Evolutionary conservation across 2,329 filamentous ascomycete species (phyloP).

Genomic region (Aspergillus phoenicis): DNA sequence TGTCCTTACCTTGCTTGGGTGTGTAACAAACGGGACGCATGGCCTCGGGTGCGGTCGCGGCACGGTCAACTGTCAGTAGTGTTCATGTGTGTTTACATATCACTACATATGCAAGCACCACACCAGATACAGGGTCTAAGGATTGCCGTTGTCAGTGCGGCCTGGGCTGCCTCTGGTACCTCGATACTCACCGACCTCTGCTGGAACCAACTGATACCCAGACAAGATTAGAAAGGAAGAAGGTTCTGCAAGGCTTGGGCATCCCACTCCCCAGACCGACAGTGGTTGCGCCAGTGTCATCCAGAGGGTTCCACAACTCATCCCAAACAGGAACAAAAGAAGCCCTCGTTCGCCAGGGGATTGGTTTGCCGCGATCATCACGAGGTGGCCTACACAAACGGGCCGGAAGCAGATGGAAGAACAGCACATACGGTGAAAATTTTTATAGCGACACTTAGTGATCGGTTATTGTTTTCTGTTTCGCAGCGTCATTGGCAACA

Average conservation of each 20-base stretch:
- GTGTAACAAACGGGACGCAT: slow-evolving; percentile 11
- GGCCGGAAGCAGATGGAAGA: slow-evolving; percentile 15
- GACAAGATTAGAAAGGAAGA: background rate
- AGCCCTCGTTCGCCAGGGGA: slow-evolving; percentile 15
- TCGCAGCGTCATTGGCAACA: slow-evolving; percentile 17
- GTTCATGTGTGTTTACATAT: background rate
- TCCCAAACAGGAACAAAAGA: slow-evolving; percentile 21
- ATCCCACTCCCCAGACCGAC: slow-evolving; percentile 19
- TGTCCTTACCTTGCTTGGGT: slow-evolving; percentile 5
- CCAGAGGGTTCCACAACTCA: slow-evolving; percentile 27
- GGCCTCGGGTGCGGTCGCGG: slow-evolving; percentile 7
- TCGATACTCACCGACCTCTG: slow-evolving; percentile 24
- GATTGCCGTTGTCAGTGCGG: slow-evolving; percentile 4
- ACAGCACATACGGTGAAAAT: slow-evolving; percentile 19
- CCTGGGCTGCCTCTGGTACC: slow-evolving; percentile 7
- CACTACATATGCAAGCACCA: slow-evolving; percentile 15
- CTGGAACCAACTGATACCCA: slow-evolving; percentile 10
- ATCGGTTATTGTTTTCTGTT: slow-evolving; percentile 13
- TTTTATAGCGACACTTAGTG: slow-evolving; percentile 7
- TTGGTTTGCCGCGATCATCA: slow-evolving; percentile 22
- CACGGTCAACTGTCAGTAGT: slow-evolving; percentile 2
- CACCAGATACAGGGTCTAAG: slow-evolving; percentile 5
- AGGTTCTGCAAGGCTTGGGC: slow-evolving; percentile 2
- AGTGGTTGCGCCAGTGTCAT: slow-evolving; percentile 23
- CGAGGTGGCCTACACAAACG: slow-evolving; percentile 27